A percentile compares a stretch with the other conserved stretches of the same genome.
phyloP scores from a whole-genome alignment of 2,329 filamentous ascomycete genomes.

The Fusarium bulbicola region DNA sequence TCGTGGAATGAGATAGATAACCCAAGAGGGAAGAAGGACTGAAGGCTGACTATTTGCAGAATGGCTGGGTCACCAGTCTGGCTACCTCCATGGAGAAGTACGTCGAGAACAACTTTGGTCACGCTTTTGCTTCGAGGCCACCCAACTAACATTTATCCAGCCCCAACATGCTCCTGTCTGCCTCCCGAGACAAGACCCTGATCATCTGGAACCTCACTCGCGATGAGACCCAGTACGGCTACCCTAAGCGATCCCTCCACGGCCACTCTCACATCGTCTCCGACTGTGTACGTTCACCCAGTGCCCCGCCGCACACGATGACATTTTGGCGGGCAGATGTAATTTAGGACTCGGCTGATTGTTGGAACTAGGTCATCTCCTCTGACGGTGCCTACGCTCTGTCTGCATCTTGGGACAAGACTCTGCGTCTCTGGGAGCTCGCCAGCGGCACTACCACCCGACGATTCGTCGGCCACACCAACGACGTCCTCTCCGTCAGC shows the following conservation, averaged over 20 bases:
- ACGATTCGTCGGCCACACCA: slow-evolving; percentile 98
- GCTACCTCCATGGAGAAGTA: slow-evolving; percentile 99
- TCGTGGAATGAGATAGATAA: slow-evolving; percentile 13
- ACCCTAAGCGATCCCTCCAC: slow-evolving; percentile 98
- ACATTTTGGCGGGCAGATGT: slow-evolving; percentile 13
- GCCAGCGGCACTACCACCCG: slow-evolving; percentile 96
- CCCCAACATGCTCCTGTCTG: slow-evolving; percentile 99
- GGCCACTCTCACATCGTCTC: slow-evolving; percentile 99
- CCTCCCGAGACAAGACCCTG: slow-evolving; percentile 95
- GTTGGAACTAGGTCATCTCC: slow-evolving; percentile 83
- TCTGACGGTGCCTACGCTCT: slow-evolving; percentile 99
- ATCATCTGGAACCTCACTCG: slow-evolving; percentile 99
- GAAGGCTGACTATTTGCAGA: slow-evolving; percentile 57
- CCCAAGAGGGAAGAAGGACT: slow-evolving; percentile 16
- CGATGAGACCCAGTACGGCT: slow-evolving; percentile 97
- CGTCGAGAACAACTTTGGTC: slow-evolving; percentile 46
- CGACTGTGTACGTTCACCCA: slow-evolving; percentile 85
- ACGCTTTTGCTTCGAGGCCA: slow-evolving; percentile 4
- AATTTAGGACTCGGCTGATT: slow-evolving; percentile 38
- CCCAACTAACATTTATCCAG: slow-evolving; percentile 51
- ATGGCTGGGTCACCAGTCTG: slow-evolving; percentile 98
- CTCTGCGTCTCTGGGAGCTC: slow-evolving; percentile 98
- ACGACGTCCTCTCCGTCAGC: slow-evolving; percentile 98
- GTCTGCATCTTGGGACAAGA: slow-evolving; percentile 99
- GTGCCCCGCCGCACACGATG: slow-evolving; percentile 19